These are phyloP conservation scores for Myriosclerotinia curreyana DNA, from an alignment of 2,329 filamentous ascomycete species.

Conservation along the genomic window DNA sequence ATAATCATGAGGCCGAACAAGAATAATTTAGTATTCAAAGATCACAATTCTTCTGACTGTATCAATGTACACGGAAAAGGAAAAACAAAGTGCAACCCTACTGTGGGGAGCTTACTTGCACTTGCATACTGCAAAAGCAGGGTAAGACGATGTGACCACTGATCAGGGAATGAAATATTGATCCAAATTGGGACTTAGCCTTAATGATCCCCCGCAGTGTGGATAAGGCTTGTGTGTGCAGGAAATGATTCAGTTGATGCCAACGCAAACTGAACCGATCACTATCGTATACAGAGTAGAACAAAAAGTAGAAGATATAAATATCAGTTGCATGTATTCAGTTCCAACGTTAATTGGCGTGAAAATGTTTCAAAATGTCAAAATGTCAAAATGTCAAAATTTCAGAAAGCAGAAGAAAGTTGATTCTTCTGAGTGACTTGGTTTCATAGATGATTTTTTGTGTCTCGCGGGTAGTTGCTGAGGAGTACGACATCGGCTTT, in stretches of 20 bases:
- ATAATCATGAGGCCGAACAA: conserved; percentile 21
- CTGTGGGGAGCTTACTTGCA: conserved; percentile 21
- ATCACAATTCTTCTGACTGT: conserved; percentile 16
- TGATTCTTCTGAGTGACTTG: neutral
- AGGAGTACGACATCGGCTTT: neutral
- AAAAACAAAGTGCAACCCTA: conserved; percentile 7
- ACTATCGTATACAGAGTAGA: neutral
- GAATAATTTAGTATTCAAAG: conserved; percentile 6
- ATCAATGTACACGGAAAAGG: conserved; percentile 12
- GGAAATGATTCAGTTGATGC: conserved; percentile 21
- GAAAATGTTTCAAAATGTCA: neutral
- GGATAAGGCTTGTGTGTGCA: conserved; percentile 21
- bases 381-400: neutral
- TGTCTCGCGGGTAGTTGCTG: conserved; percentile 13
- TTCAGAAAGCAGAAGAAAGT: neutral
- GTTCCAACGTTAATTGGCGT: neutral
- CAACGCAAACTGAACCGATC: conserved; percentile 3
- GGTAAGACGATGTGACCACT: conserved; percentile 13
- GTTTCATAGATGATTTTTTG: neutral
- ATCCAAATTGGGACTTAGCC: conserved; percentile 19
- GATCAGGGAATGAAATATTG: conserved; percentile 18
- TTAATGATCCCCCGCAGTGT: neutral
- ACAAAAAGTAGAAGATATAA: conserved; percentile 4
- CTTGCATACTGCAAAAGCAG: conserved; percentile 23
- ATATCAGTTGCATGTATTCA: conserved; percentile 2